Evolutionary conservation across 2,329 filamentous ascomycete genomes (phyloP).

Genomic region (Bimuria novae-zelandiae): DNA sequence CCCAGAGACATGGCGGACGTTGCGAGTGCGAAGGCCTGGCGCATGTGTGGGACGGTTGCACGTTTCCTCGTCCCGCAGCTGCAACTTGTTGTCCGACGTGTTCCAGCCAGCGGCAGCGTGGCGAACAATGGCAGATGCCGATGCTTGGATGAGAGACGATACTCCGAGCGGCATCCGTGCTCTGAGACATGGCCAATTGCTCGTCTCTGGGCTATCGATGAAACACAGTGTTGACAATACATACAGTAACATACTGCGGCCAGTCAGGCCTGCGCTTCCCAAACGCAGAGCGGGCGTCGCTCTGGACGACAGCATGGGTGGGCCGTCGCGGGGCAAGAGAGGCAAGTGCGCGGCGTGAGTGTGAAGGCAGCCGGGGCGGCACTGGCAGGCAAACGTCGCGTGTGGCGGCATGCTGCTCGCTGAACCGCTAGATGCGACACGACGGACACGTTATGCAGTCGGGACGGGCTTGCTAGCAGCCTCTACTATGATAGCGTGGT

Average conservation of each 20-base stretch:
- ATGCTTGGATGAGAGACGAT: constrained; percentile 2
- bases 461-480: no score
- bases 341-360: no score
- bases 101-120: constrained; percentile 10
- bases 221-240: constrained; percentile 20
- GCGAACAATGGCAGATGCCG: constrained; percentile 18
- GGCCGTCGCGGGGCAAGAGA: no score
- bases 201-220: constrained; percentile 10
- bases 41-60: constrained; percentile 2
- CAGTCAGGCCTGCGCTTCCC: constrained; percentile 3
- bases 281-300: not conserved
- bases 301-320: not conserved
- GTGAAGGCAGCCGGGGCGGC: not conserved
- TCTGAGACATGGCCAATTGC: constrained; percentile 36
- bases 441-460: not conserved
- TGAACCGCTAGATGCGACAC: not conserved
- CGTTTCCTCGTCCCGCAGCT: constrained; percentile 6
- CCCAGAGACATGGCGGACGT: not conserved
- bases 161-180: constrained; percentile 13
- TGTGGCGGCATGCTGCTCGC: constrained; percentile 1
- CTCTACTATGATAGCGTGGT: no score
- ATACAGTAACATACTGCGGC: no score
- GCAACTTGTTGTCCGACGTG: constrained; percentile 9
- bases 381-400: not conserved
- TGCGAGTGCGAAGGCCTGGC: not conserved